Evolutionary conservation across 352 stramenopile species (phyloP), one percentile per base, ranked within the genome.

Genomic region (Phytophthora cactorum): DNA sequence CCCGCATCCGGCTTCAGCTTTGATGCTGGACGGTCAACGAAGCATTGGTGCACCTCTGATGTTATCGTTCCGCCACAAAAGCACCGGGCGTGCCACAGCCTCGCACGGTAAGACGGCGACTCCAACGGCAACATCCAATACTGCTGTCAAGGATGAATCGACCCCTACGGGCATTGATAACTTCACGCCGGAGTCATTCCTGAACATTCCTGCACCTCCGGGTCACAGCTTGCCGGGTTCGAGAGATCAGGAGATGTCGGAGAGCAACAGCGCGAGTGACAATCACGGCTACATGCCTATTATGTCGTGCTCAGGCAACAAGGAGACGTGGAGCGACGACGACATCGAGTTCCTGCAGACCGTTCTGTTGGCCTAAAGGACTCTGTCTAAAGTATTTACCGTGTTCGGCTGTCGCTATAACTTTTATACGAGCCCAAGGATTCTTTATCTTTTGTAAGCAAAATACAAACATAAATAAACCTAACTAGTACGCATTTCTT

Each of bases 341-440:
- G 86, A 95, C 66, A 92, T 95, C 52, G 78, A 91, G 45, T 89
- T 95, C 47, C 64, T 95, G 41, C 84, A 91, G 68, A 89, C 69
- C 29, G 70, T 95, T 60, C 66, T 93, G 45, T 73, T 95, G 17
- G 71, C 78, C 5, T 93, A 81, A 68, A 54, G 2, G 29, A 1
- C 12, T 7, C 17, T 14, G 17, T n/a, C 28, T 41, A 54, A 52
- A 52, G 17, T 47, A 47, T 47, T 47, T 47, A 47, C 41, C 34
- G 34, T 53, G 63, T 29, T 46, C 22, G 22, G 22, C 22, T 22
- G 22, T 22, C 22, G 22, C 22, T 22, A 22, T 22, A 22, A 22
- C 22, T 59, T 70, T 57, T 76, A 76, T 73, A 65, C 72, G 68
- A 69, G 68, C 53, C 56, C 45, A 59, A 52, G 39, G 66, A 61